Evolutionary conservation across 2,329 filamentous ascomycete genomes (phyloP).

Genomic region (Fusarium chuoi): DNA sequence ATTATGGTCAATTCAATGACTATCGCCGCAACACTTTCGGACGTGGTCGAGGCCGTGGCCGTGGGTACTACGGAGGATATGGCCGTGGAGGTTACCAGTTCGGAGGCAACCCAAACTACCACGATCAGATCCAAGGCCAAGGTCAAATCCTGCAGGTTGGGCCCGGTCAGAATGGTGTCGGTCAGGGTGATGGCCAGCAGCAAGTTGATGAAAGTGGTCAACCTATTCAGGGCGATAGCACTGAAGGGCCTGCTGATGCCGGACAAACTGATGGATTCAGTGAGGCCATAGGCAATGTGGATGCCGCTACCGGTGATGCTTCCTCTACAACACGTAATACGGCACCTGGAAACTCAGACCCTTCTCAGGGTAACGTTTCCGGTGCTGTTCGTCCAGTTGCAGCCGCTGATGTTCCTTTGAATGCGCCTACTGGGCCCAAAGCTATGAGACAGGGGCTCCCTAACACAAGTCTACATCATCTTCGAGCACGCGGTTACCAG

Average conservation of each 20-base stretch:
- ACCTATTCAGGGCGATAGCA: constrained; percentile 43
- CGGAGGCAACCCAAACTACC: constrained; percentile 51
- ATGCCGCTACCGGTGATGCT: constrained; percentile 24
- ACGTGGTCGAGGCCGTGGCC: constrained; percentile 72
- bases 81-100: constrained; percentile 66
- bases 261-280: constrained; percentile 37
- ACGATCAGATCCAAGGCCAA: constrained; percentile 50
- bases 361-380: constrained; percentile 35
- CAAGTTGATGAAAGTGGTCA: constrained; percentile 55
- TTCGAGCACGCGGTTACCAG: constrained; percentile 64
- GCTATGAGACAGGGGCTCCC: constrained; percentile 91
- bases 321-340: constrained; percentile 36
- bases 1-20: constrained; percentile 86
- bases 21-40: constrained; percentile 77
- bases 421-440: constrained; percentile 90
- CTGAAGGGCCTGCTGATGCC: constrained; percentile 33
- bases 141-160: constrained; percentile 46
- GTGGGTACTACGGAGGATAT: constrained; percentile 67
- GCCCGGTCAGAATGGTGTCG: constrained; percentile 30
- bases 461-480: constrained; percentile 79
- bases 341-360: constrained; percentile 19
- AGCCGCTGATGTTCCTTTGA: constrained; percentile 62
- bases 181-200: constrained; percentile 39
- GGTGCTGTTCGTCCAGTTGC: constrained; percentile 48
- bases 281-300: constrained; percentile 48